phyloP scores from a whole-genome alignment of 1,284 basidiomycete species.

The Naganishia liquefaciens region DNA sequence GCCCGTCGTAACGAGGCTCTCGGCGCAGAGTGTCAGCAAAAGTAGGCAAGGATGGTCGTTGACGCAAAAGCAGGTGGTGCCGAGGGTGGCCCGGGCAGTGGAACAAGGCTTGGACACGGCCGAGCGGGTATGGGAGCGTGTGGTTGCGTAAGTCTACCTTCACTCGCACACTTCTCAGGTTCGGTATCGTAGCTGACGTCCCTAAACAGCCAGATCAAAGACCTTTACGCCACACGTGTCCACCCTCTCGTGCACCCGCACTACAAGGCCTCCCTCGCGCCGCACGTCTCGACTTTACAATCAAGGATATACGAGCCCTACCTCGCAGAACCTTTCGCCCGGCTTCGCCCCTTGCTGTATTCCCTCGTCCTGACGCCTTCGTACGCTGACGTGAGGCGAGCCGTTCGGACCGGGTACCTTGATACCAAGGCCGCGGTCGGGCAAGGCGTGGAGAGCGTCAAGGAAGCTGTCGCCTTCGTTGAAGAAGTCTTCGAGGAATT shows the following conservation, averaged over 20 bases:
- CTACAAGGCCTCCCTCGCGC: constrained; percentile 35
- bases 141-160: constrained; percentile 42
- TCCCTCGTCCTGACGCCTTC: constrained; percentile 37
- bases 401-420: constrained; percentile 53
- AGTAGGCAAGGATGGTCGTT: constrained; percentile 38
- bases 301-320: constrained; percentile 39
- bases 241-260: constrained; percentile 38
- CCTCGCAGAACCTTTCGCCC: constrained; percentile 26
- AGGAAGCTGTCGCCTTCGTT: constrained; percentile 34
- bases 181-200: background rate
- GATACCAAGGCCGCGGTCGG: constrained; percentile 61
- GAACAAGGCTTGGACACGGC: constrained; percentile 35
- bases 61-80: constrained; percentile 34
- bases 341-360: constrained; percentile 18
- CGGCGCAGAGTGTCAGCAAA: constrained; percentile 41
- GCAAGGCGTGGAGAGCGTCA: constrained; percentile 60
- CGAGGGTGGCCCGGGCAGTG: constrained; percentile 35
- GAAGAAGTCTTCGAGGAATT: constrained; percentile 1
- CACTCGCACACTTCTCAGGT: too few relatives aligned
- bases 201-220: constrained; percentile 32
- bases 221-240: constrained; percentile 41
- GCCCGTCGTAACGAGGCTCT: constrained; percentile 29
- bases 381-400: constrained; percentile 33
- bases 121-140: constrained; percentile 32
- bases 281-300: constrained; percentile 38